These are phyloP conservation scores for Candida nonsorbophila DNA, from an alignment of 805 yeast genomes.

Conservation along the genomic window DNA sequence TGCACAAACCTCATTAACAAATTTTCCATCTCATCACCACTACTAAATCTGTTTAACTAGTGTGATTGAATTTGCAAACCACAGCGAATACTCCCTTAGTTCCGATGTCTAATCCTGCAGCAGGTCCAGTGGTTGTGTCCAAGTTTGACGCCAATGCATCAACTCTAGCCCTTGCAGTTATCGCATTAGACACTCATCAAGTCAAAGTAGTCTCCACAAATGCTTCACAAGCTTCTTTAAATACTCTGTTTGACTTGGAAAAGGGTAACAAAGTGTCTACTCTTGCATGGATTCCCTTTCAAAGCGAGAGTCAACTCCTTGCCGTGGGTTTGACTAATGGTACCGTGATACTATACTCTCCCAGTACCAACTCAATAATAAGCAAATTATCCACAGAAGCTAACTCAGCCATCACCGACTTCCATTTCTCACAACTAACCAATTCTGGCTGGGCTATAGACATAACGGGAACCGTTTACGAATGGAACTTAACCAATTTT, in stretches of 20 bases:
- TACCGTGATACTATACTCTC: slow-evolving; percentile 59
- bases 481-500: slow-evolving; percentile 54
- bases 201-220: slow-evolving; percentile 55
- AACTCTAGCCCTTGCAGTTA: slow-evolving; percentile 57
- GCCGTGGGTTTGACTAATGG: slow-evolving; percentile 68
- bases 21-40: too few species aligned
- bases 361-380: slow-evolving; percentile 53
- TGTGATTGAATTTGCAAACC: too few species aligned
- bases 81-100: too few species aligned
- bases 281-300: slow-evolving; percentile 46
- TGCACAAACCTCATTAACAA: too few species aligned
- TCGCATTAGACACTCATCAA: slow-evolving; percentile 68
- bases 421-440: slow-evolving; percentile 39
- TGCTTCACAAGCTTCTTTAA: slow-evolving; percentile 36
- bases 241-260: slow-evolving; percentile 48
- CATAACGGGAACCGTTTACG: slow-evolving; percentile 48
- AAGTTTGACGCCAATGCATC: slow-evolving; percentile 61
- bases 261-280: slow-evolving; percentile 45
- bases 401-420: slow-evolving; percentile 44
- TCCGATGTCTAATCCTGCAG: too few species aligned
- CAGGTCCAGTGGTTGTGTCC: slow-evolving; percentile 32
- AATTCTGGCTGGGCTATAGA: slow-evolving; percentile 57
- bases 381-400: slow-evolving; percentile 44
- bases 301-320: slow-evolving; percentile 40
- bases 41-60: too few species aligned